phyloP scores from a whole-genome alignment of 2,329 filamentous ascomycete genomes.

The Penicillium sclerotigenum region DNA sequence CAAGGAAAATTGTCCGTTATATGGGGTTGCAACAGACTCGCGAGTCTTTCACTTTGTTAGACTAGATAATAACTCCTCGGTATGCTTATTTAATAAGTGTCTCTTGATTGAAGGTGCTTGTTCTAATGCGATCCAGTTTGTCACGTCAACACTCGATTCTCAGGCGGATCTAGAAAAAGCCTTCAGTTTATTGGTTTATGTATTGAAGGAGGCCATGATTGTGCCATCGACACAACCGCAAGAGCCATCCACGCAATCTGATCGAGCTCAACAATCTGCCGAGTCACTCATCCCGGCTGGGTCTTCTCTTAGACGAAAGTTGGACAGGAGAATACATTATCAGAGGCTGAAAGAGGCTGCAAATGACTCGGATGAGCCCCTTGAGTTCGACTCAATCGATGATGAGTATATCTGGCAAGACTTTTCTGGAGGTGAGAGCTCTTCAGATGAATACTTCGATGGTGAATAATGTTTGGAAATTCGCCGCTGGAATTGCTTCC shows the following conservation, averaged over 20 bases:
- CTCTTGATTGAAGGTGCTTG: neutral
- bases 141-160: neutral
- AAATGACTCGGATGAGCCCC: no score
- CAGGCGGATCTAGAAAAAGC: neutral
- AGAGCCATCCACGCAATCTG: no score
- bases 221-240: neutral
- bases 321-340: no score
- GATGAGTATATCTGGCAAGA: no score
- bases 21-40: slow-evolving; percentile 3
- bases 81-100: neutral
- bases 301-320: no score
- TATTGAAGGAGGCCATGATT: neutral
- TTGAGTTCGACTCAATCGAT: no score
- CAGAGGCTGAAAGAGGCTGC: no score
- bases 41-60: neutral
- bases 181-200: neutral
- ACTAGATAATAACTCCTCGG: neutral
- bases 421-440: no score
- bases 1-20: neutral
- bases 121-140: neutral
- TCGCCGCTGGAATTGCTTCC: no score
- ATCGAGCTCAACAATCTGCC: no score
- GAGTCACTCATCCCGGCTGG: no score
- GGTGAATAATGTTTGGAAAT: no score
- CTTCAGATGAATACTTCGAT: neutral